Evolutionary conservation across 305 asterid species (phyloP), one percentile per base, ranked within the genome.

Genomic region (Solanum chacoense): DNA sequence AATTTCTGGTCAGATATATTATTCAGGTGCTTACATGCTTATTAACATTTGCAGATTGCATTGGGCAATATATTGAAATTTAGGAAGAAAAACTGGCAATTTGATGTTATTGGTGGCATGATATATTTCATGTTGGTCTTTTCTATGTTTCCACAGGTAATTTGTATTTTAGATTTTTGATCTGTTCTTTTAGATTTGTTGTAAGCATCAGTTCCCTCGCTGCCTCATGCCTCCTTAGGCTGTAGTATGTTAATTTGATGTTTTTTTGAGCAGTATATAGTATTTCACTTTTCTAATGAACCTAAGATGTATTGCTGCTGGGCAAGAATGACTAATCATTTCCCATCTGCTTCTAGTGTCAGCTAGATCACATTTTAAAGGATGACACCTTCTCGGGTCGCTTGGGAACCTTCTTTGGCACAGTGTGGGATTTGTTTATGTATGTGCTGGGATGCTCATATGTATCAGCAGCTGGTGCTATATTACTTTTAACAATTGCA

Each of bases 71-170:
- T 98, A 88, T 91, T 98, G 95, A 98, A 98, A 93, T 98, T 98
- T 55, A 95, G 99, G 81, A 98, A 98, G 98, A 98, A 98, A 90
- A 98, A 98, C 89, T 98, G 99, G 98, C 98, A 96, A 94, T 98
- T 98, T 88, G 99, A 98, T 93, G 91, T 96, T 90, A 94, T 98
- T 63, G 99, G 99, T 81, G 99, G 99, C 89, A 91, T 98, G 90
- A 95, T 98, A 92, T 98, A 95, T 92, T 98, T 98, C 73, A 59
- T 95, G 59, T 92, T 98, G 91, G 96, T 94, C 88, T 96, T 96
- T 90, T 98, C 99, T 88, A 96, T 98, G 99, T 98, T 98, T 92
- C 99, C 99, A 35, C 99, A 94, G 98, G 99, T 98, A 91, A 91
- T 32, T 87, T 88, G 14, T 74, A 79, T 80, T 14, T 28, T 55